Conservation (phyloP, 495 filamentous ascomycete species). For the Ascodesmis nigricans region DNA sequence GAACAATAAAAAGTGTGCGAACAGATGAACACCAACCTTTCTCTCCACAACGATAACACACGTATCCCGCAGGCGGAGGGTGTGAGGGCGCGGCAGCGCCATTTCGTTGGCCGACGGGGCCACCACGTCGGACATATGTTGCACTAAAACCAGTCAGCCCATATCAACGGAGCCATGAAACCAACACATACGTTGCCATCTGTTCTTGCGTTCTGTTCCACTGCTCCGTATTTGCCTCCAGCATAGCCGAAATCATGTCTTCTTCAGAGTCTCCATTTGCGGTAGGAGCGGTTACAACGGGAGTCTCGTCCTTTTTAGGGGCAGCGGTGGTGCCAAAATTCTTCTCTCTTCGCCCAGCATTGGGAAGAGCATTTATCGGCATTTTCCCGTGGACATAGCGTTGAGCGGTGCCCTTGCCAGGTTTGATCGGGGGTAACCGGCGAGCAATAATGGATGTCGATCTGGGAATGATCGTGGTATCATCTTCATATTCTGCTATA, state of each 20-base stretch:
- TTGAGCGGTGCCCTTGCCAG: conserved; percentile 67
- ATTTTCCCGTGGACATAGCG: conserved; percentile 95
- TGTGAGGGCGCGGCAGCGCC: conserved; percentile 57
- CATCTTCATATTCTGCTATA: conserved; percentile 75
- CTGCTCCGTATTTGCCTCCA: conserved; percentile 60
- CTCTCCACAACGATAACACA: conserved; percentile 93
- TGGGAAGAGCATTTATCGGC: conserved; percentile 64
- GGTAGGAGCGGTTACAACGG: conserved; percentile 25
- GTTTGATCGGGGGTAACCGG: conserved; percentile 58
- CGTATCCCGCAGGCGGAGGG: conserved; percentile 74
- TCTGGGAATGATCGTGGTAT: conserved; percentile 82
- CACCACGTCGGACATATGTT: conserved; percentile 36
- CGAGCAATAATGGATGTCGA: conserved; percentile 84
- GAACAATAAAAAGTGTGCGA: conserved; percentile 3
- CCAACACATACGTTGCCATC: conserved; percentile 63
- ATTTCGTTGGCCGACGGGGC: conserved; percentile 25
- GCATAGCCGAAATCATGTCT: conserved; percentile 73
- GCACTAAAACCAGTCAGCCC: conserved; percentile 29
- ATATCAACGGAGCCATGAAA: no score
- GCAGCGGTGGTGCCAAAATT: conserved; percentile 23
- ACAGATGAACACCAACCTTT: conserved; percentile 36
- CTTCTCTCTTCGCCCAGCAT: conserved; percentile 37
- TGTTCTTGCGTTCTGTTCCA: conserved; percentile 78
- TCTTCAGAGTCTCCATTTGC: conserved; percentile 38
- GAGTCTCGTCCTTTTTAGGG: conserved; percentile 33